phyloP scores from a whole-genome alignment of 257 asterid species.

The Penstemon newberryi region DNA sequence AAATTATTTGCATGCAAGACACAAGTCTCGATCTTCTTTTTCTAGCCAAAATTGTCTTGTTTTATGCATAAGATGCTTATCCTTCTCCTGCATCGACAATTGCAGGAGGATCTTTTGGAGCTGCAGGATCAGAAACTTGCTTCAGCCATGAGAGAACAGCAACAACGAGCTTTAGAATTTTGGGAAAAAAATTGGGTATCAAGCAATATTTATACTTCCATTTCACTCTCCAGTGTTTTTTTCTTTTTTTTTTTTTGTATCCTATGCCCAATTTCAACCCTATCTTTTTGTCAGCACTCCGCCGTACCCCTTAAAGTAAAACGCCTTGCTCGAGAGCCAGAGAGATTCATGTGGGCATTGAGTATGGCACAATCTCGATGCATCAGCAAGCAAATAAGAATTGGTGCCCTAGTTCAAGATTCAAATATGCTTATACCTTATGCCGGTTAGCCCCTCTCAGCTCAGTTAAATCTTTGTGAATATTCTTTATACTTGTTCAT shows the following conservation, averaged over 20 bases:
- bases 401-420: slow-evolving; percentile 89
- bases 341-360: slow-evolving; percentile 94
- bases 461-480: neutral
- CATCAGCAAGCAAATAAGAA: slow-evolving; percentile 65
- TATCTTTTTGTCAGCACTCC: slow-evolving; percentile 61
- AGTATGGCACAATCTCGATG: slow-evolving; percentile 90
- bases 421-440: slow-evolving; percentile 88
- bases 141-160: slow-evolving; percentile 64
- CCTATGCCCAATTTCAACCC: slow-evolving; percentile 29
- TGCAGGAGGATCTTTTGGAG: slow-evolving; percentile 90
- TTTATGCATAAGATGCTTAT: slow-evolving; percentile 25
- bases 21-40: neutral
- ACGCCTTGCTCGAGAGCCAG: slow-evolving; percentile 90
- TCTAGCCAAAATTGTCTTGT: slow-evolving; percentile 11
- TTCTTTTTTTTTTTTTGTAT: neutral
- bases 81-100: slow-evolving; percentile 28
- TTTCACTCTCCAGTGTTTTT: slow-evolving; percentile 20
- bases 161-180: slow-evolving; percentile 73
- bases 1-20: slow-evolving; percentile 20
- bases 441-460: slow-evolving; percentile 74
- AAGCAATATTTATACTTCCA: slow-evolving; percentile 22
- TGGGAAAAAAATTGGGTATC: slow-evolving; percentile 97
- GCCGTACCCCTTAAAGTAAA: slow-evolving; percentile 84
- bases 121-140: slow-evolving; percentile 92
- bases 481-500: slow-evolving; percentile 11